Base-by-base conservation (phyloP, 257 asterid species). In the Fraxinus excelsior region DNA sequence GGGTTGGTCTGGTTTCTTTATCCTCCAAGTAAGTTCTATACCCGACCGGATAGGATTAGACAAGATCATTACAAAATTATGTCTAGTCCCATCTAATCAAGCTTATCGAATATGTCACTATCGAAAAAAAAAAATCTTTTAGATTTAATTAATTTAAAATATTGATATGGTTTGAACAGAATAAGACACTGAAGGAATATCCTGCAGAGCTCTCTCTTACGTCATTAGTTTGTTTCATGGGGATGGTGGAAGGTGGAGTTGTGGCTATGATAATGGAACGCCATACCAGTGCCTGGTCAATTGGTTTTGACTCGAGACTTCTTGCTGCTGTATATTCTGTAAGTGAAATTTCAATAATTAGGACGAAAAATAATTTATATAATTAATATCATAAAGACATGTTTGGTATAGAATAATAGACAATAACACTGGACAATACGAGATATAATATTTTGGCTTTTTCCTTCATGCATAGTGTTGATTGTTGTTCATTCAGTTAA, bases 1-100 rank as follows among this genome's bases (percentile, higher is more conserved):
- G 70, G 97, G 98, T 76, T 93, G 99, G 99, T 75, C 99, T 0
- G 93, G 87, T 70, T 95, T 95, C 86, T 93, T 95, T 51, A 93
- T 95, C 18, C 78, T 92, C 65, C 99, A 95, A 82, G 99, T 95
- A 78, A 85, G 83, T 66, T 46, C 56, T 16, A 14, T 46, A 7
- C 3, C n/a, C 14, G 19, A 3, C 56, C 1, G 1, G 21, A 46
- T 46, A 46, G 56, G 19, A 46, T 16, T 16, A 46, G n/a, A 46
- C 56, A 46, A 46, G 56, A 46, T 46, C 49, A 42, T 0, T 42
- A 42, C 16, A 42, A 42, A 46, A 16, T 46, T 46, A 14, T 46
- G 3, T 46, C 7, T 46, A 16, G 56, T 46, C 7, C n/a, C 21
- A 46, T 46, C n/a, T 46, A 13, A 46, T 46, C 56, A 7, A 46